Percentiles rank a stretch among this genome's conserved stretches.
Conservation (phyloP, 257 asterid species). For the Echium plantagineum region DNA sequence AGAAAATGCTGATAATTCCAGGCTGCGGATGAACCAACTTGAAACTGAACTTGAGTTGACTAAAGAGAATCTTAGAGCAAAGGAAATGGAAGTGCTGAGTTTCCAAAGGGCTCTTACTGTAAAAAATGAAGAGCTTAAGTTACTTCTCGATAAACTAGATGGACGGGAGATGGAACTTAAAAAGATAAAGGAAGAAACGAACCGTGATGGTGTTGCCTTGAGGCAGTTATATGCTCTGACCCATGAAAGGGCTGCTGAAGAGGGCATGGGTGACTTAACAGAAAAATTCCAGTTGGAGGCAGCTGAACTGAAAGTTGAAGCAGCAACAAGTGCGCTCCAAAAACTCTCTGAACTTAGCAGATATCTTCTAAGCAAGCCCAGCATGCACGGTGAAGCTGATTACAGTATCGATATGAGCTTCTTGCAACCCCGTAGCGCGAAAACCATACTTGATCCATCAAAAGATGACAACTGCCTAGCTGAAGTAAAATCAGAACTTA, state of each 20-base stretch:
- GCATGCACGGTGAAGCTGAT: constrained; percentile 28
- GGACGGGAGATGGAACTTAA: constrained; percentile 50
- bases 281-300: constrained; percentile 64
- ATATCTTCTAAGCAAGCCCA: constrained; percentile 38
- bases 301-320: constrained; percentile 71
- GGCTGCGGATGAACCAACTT: constrained; percentile 42
- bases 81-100: constrained; percentile 58
- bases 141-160: constrained; percentile 31
- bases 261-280: constrained; percentile 48
- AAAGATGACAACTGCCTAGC: constrained; percentile 13
- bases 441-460: constrained; percentile 3
- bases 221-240: constrained; percentile 42
- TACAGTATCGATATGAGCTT: constrained; percentile 10
- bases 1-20: constrained; percentile 18
- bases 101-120: constrained; percentile 43
- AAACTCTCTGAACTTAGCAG: constrained; percentile 62
- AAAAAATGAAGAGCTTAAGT: constrained; percentile 57
- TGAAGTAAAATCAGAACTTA: constrained; percentile 45
- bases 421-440: constrained; percentile 8
- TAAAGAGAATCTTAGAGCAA: constrained; percentile 45
- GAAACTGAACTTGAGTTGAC: constrained; percentile 50
- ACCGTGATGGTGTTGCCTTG: constrained; percentile 31
- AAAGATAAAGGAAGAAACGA: constrained; percentile 34
- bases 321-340: constrained; percentile 55
- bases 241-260: constrained; percentile 42